Evolutionary conservation across 805 yeast species (phyloP).

Genomic region (Kuraishia molischiana): DNA sequence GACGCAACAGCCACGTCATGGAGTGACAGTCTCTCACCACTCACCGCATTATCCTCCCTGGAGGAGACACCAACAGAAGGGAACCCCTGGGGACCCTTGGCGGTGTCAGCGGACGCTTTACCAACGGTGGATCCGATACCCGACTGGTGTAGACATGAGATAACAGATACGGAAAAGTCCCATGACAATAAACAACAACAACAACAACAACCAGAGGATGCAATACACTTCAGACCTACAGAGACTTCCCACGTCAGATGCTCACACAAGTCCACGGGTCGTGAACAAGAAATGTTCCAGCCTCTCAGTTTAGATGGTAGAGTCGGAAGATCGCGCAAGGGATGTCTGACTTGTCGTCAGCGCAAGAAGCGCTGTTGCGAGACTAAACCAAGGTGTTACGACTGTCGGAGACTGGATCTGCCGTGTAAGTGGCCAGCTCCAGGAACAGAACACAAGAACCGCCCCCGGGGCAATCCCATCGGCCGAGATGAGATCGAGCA

Average conservation of each 20-base stretch:
- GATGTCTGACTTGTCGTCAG: slow-evolving; percentile 71
- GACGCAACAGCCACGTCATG: neutral
- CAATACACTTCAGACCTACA: neutral
- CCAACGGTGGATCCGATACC: too few species aligned
- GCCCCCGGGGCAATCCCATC: slow-evolving; percentile 37
- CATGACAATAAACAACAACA: too few species aligned
- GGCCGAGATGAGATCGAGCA: slow-evolving; percentile 46
- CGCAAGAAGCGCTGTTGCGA: slow-evolving; percentile 78
- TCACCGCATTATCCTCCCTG: neutral
- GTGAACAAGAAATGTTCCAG: neutral
- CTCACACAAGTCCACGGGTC: neutral
- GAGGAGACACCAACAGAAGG: neutral
- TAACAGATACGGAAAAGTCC: too few species aligned
- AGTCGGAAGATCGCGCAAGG: slow-evolving; percentile 52
- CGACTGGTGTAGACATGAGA: too few species aligned
- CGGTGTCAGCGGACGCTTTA: too few species aligned
- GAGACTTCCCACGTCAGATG: neutral
- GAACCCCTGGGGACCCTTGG: too few species aligned
- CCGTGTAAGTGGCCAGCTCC: slow-evolving; percentile 70
- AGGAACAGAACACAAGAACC: slow-evolving; percentile 53
- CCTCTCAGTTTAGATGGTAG: slow-evolving; percentile 8
- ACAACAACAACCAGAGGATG: neutral
- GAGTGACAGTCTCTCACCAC: too few species aligned
- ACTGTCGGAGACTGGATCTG: slow-evolving; percentile 55
- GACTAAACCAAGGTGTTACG: slow-evolving; percentile 52